A percentile compares a stretch with the other conserved stretches of the same genome.
phyloP scores from a whole-genome alignment of 495 filamentous ascomycete species.

The Peziza echinospora region DNA sequence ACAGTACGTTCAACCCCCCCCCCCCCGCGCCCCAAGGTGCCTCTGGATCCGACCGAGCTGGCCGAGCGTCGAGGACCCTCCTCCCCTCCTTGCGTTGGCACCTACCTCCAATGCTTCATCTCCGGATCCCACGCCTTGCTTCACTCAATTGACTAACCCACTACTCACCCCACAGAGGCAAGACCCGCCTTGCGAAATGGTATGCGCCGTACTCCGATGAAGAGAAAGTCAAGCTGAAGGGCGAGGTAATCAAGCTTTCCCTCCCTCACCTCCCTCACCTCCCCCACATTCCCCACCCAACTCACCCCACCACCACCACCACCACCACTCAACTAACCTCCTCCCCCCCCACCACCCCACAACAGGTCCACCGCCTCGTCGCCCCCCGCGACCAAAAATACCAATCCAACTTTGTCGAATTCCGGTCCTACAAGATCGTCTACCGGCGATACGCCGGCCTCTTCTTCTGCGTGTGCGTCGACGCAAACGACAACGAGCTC shows the following conservation, averaged over 20 bases:
- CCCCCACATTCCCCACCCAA: background rate
- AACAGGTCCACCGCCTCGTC: slow-evolving; percentile 81
- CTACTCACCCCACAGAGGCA: slow-evolving; percentile 82
- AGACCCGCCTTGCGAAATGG: slow-evolving; percentile 96
- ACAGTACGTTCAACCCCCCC: slow-evolving; percentile 40
- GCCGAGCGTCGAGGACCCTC: background rate
- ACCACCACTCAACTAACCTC: background rate
- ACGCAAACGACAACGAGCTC: slow-evolving; percentile 96
- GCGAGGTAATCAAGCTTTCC: slow-evolving; percentile 8
- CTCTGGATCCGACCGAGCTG: no score
- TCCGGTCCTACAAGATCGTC: slow-evolving; percentile 78
- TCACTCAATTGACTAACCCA: background rate
- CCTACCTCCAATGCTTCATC: background rate
- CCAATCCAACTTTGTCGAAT: slow-evolving; percentile 97
- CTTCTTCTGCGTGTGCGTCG: slow-evolving; percentile 97
- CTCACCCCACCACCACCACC: background rate
- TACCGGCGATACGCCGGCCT: slow-evolving; percentile 92
- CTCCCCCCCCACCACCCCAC: slow-evolving; percentile 1
- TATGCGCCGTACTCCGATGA: slow-evolving; percentile 71
- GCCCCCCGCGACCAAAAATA: slow-evolving; percentile 97
- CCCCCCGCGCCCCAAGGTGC: slow-evolving; percentile 2
- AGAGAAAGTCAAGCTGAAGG: slow-evolving; percentile 20
- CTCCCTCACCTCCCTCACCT: background rate
- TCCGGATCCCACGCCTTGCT: background rate
- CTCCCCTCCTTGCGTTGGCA: background rate